These are phyloP conservation scores for Cylindrotheca closterium DNA, from an alignment of 108 stramenopile species.

Conservation along the genomic window DNA sequence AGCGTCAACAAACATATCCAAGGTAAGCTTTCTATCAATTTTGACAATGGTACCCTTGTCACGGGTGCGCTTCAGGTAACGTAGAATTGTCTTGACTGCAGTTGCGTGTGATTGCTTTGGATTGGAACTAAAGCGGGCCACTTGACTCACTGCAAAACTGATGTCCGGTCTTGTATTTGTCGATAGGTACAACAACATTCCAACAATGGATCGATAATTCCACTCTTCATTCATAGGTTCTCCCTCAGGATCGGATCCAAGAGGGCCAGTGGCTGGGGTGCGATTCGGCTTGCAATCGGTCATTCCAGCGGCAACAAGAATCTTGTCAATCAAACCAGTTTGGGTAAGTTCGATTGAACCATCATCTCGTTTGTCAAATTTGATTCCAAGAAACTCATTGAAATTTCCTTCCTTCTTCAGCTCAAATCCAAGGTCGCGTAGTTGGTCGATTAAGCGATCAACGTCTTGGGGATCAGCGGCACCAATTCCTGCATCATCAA, in stretches of 20 bases:
- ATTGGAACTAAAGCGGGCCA: conserved; percentile 24
- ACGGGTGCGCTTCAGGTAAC: conserved; percentile 40
- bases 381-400: too few species aligned
- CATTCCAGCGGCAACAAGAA: conserved; percentile 3
- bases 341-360: too few species aligned
- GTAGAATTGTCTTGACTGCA: conserved; percentile 47
- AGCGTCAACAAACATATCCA: conserved; percentile 48
- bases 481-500: too few species aligned
- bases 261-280: conserved; percentile 28
- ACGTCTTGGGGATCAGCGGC: too few species aligned
- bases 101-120: conserved; percentile 46
- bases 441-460: conserved; percentile 1
- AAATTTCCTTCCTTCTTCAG: too few species aligned
- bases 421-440: conserved; percentile 9
- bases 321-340: too few species aligned
- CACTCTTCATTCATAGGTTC: too few species aligned
- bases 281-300: conserved; percentile 21
- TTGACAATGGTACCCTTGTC: conserved; percentile 41
- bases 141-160: conserved; percentile 46
- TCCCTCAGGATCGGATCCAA: conserved; percentile 39
- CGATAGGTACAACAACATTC: conserved; percentile 47
- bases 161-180: conserved; percentile 45
- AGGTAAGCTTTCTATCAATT: conserved; percentile 4
- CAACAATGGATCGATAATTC: conserved; percentile 42
- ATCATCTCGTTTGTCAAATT: too few species aligned